Conservation (phyloP, 768 basidiomycete genomes). For the Mycena floridula region DNA sequence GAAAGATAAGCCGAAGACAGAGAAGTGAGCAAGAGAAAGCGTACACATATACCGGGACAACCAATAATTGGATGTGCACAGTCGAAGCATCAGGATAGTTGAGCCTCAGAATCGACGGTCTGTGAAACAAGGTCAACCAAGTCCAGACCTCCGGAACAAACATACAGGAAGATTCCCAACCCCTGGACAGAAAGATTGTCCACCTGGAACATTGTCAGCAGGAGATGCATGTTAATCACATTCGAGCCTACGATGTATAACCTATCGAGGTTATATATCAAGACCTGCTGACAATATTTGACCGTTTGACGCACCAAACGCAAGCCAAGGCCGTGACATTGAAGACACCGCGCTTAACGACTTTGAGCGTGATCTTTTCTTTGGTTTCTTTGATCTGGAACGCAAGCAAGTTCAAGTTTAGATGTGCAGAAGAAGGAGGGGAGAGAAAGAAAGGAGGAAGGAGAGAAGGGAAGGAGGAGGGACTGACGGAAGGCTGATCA, state of each 20-base stretch:
- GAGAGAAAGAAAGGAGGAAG: background rate
- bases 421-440: too few species aligned
- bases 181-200: too few species aligned
- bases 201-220: too few species aligned
- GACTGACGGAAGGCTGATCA: conserved; percentile 3
- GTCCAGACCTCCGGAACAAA: conserved; percentile 1
- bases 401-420: too few species aligned
- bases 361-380: background rate
- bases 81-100: conserved; percentile 1
- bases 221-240: conserved; percentile 2
- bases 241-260: background rate
- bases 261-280: background rate
- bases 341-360: conserved; percentile 6
- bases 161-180: too few species aligned
- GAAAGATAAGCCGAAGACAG: too few species aligned
- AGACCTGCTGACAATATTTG: too few species aligned
- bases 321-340: too few species aligned
- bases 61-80: conserved; percentile 4
- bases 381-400: conserved; percentile 9
- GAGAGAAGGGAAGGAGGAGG: background rate
- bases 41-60: conserved; percentile 1
- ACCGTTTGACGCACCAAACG: background rate
- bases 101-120: too few species aligned
- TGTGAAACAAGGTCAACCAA: conserved; percentile 4
- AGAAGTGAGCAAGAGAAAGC: background rate